These are phyloP conservation scores for Exophiala oligosperma DNA, from an alignment of 2,329 filamentous ascomycete species.

Conservation along the genomic window DNA sequence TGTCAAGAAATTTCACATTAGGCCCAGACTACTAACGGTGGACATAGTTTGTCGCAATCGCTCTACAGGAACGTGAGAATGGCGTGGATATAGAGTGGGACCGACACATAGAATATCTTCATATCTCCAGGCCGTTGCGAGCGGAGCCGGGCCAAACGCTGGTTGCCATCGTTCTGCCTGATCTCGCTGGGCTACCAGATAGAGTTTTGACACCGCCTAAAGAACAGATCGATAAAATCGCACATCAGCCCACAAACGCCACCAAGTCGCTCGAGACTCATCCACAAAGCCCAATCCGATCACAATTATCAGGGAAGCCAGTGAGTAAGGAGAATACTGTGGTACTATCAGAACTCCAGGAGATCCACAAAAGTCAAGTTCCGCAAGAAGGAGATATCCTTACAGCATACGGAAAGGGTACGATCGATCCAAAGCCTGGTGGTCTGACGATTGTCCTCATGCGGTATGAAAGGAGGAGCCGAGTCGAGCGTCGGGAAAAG, in stretches of 20 bases:
- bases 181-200: background rate
- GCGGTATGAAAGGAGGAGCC: background rate
- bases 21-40: background rate
- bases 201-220: background rate
- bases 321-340: background rate
- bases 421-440: background rate
- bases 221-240: background rate
- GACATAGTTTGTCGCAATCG: background rate
- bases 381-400: background rate
- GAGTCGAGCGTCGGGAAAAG: background rate
- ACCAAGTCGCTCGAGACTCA: background rate
- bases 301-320: background rate
- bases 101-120: background rate
- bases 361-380: background rate
- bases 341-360: background rate
- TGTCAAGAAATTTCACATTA: background rate
- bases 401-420: background rate
- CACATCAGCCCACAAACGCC: background rate
- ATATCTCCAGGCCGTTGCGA: background rate
- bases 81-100: background rate
- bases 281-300: background rate
- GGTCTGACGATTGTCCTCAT: background rate
- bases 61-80: background rate
- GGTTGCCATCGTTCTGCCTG: background rate
- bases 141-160: background rate